Base-by-base conservation (phyloP, 257 asterid genomes). In the Asclepias syriaca region DNA sequence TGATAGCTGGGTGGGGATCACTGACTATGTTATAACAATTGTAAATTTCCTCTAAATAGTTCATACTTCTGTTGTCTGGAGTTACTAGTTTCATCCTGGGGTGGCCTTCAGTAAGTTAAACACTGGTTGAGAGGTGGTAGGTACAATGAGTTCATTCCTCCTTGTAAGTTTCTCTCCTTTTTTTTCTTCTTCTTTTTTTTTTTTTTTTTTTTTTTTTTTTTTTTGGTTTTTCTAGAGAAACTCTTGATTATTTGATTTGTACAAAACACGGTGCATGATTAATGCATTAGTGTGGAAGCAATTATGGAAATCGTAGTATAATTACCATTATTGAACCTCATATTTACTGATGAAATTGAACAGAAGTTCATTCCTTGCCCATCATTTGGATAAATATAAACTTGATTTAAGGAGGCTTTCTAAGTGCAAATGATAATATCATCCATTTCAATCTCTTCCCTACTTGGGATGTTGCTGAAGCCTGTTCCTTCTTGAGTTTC, bases 21-120 rank as follows among this genome's bases (percentile, higher is more conserved):
- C 70, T 27, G 39, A 71, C 57, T 40, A 22, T 46, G 72, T 72
- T 66, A 60, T 24, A 53, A 60, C 48, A 55, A 75, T 75, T 87
- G 95, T 88, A 86, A 57, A 88, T 78, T 81, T 8, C 59, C 34
- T 55, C 27, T 46, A 18, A 16, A 12, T 60, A 29, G 24, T 34
- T 63, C 49, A 16, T 63, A 16, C 14, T 63, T 63, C 19, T 34
- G 24, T 63, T 14, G 16, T 63, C 4, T 22, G 7, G 0, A 3
- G 32, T 10, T 11, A 13, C 5, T 24, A 63, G 48, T 63, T 63
- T 63, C 18, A 6, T 10, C 46, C 11, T 14, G 66, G 66, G 65
- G 22, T 63, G 3, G 68, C 37, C 27, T 63, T 8, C 49, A 16
- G 7, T 64, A 11, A 29, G 22, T 32, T 21, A 4, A 60, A 60